Evolutionary conservation across 441 rosid species (phyloP).

Genomic region (Mallotus japonicus): DNA sequence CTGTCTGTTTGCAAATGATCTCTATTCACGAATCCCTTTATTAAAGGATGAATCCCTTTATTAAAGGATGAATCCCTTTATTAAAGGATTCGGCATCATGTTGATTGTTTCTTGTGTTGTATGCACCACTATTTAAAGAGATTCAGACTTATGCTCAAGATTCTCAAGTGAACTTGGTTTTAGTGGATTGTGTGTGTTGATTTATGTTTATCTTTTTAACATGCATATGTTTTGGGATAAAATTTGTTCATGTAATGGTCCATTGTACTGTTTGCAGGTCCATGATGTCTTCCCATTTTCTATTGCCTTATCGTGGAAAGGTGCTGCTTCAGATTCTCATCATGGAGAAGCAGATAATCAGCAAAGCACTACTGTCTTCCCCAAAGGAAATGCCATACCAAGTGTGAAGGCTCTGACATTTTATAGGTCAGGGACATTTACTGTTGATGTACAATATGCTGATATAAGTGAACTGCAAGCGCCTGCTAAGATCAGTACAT

Average conservation of each 20-base stretch:
- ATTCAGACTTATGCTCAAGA: no score
- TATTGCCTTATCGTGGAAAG: conserved; percentile 77
- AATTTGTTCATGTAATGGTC: not conserved
- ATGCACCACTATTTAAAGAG: no score
- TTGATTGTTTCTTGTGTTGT: not conserved
- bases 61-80: not conserved
- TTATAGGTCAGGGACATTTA: conserved; percentile 72
- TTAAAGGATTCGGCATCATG: not conserved
- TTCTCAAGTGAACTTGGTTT: not conserved
- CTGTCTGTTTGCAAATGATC: not conserved
- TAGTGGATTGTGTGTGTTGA: not conserved
- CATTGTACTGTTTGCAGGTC: conserved; percentile 44
- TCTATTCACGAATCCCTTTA: not conserved
- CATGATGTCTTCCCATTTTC: conserved; percentile 92
- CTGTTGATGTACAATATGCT: conserved; percentile 71
- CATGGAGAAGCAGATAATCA: conserved; percentile 66
- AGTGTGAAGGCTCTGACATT: conserved; percentile 85
- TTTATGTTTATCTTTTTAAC: not conserved
- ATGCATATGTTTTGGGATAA: not conserved
- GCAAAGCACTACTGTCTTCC: conserved; percentile 75
- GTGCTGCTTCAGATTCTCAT: conserved; percentile 57
- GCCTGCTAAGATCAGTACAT: conserved; percentile 73
- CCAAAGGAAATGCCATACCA: conserved; percentile 84
- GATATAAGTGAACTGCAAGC: conserved; percentile 58
- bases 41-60: not conserved